Evolutionary conservation across 345 rosid species (phyloP), one percentile per base, ranked within the genome.

Genomic region (Citrus glauca): DNA sequence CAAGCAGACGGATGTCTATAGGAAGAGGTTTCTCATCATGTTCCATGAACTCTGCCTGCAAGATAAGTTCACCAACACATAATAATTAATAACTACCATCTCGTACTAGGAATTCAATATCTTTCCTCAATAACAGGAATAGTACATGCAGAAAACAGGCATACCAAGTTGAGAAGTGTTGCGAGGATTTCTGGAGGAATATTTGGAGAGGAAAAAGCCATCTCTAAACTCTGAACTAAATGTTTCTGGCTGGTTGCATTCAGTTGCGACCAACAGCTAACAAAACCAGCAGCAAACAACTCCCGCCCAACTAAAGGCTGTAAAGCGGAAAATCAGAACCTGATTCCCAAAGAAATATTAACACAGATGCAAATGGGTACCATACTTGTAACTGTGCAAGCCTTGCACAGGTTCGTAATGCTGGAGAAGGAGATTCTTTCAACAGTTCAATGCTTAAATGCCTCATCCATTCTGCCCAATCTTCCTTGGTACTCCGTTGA

Each of bases 391-490:
- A 84, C 84, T 96, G 99, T 76, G 99, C 99, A 77, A 96, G 95
- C 82, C 94, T 91, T 79, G 98, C 97, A 82, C 99, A 96, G 55
- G 98, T 91, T 88, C 96, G 88, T 81, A 96, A 85, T 73, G 99
- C 99, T 57, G 99, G 98, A 86, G 95, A 94, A 78, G 99, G 99
- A 81, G 99, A 96, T 87, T 94, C 95, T 87, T 94, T 96, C 38
- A 96, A 86, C 77, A 94, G 92, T 84, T 96, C 98, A 86, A 96
- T 96, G 86, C 99, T 96, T 81, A 94, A 94, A 89, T 96, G 99
- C 87, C 99, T 88, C 99, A 96, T 96, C 99, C 99, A 96, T 81
- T 96, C 99, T 70, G 97, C 97, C 99, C 99, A 96, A 78, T 96
- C 99, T 89, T 96, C 99, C 86, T 90, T 94, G 61, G 99, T 96